Base-by-base conservation (phyloP, 208 protist species). In the Leptomonas pyrrhocoris region DNA sequence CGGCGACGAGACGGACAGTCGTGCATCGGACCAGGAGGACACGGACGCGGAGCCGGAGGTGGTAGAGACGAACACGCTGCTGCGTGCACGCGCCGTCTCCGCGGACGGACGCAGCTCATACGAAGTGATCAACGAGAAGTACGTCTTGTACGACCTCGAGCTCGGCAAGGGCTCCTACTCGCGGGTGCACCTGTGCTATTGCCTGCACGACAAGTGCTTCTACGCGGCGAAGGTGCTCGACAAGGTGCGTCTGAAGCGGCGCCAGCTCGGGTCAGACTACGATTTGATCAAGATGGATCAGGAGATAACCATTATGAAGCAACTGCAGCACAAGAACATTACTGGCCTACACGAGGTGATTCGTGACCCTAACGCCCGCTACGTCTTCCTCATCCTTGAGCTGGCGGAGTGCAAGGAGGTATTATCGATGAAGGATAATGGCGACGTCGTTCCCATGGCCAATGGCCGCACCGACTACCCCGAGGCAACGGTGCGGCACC, bases 241-340 rank as follows among this genome's bases (percentile, higher is more conserved):
- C 61, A 69, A 80, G 27, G 59, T 55, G 21, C 75, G 58, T 18
- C 58, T 90, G 48, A 75, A 80, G 55, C 59, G 74, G 13, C 74
- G 61, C n/a, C 76, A 68, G 36, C 58, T 86, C 40, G 80, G 72
- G 30, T 62, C 43, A 19, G 71, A 84, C 46, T 78, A 61, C 18
- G 60, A 74, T 8, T 30, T 85, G 23, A 59, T 72, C 48, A 71
- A 74, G 30, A 78, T 88, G 9, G 66, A 82, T 23, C 74, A 85
- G 25, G 97, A 98, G 66, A 96, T 98, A 50, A 81, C 83, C 12
- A 95, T 98, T 50, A 85, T 98, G 84, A 95, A 97, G 70, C 90
- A 96, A 62, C 73, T 98, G 36, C 73, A 87, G 40, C 97, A 98
- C 76, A 63, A 56, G 8, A 98, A 98, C 79, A 90, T 98, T 48